phyloP scores from a whole-genome alignment of 495 filamentous ascomycete genomes.

The Lophium mytilinum region DNA sequence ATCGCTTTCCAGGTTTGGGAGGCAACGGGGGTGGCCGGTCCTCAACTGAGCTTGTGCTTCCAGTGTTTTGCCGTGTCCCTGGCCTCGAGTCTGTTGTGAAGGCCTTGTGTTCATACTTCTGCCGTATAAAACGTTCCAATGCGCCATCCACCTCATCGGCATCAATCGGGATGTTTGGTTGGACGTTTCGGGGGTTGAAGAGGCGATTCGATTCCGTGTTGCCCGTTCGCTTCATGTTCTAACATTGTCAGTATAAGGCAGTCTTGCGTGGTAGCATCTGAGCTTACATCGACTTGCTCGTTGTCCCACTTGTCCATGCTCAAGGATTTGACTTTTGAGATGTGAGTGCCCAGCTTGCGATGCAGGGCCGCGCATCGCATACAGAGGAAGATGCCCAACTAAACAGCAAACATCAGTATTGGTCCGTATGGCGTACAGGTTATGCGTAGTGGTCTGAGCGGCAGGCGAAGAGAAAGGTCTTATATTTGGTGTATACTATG shows the following conservation, averaged over 20 bases:
- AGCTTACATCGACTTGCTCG: conserved; percentile 83
- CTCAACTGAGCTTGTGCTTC: conserved; percentile 41
- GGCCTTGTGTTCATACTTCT: conserved; percentile 73
- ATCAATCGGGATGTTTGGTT: conserved; percentile 75
- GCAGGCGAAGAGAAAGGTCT: neutral
- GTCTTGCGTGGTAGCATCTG: neutral
- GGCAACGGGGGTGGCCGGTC: conserved; percentile 69
- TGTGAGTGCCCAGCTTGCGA: conserved; percentile 93
- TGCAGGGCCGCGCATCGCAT: conserved; percentile 95
- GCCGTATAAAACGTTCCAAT: conserved; percentile 88
- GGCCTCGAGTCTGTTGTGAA: conserved; percentile 38
- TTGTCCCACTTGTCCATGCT: conserved; percentile 95
- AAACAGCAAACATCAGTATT: conserved; percentile 23
- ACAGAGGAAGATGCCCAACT: conserved; percentile 95
- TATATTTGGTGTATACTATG: too few species aligned
- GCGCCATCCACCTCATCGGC: conserved; percentile 83
- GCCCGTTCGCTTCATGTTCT: conserved; percentile 90
- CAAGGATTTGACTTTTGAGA: conserved; percentile 96
- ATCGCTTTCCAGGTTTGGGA: conserved; percentile 69
- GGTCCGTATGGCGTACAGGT: neutral
- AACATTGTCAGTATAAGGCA: conserved; percentile 23
- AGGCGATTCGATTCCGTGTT: conserved; percentile 76
- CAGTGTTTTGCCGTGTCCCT: conserved; percentile 40
- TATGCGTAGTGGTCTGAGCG: neutral
- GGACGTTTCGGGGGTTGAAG: conserved; percentile 77